A percentile compares a stretch with the other conserved stretches of the same genome.
phyloP scores from a whole-genome alignment of 164 flowering plant genomes.

The Magnolia officinalis region DNA sequence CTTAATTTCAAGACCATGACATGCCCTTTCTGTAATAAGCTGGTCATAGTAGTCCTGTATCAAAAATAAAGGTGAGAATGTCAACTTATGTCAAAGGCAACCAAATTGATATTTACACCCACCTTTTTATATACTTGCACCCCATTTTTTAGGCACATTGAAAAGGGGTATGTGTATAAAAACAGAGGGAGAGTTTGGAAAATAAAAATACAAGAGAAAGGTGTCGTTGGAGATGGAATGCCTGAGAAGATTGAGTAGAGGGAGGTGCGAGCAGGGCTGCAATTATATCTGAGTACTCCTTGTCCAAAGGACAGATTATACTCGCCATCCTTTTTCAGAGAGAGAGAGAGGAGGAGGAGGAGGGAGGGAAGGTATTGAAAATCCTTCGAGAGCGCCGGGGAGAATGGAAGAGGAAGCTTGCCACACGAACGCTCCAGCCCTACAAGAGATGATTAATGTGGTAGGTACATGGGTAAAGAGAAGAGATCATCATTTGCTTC shows the following conservation, averaged over 20 bases:
- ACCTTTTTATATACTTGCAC: neutral
- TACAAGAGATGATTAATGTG: too few species aligned
- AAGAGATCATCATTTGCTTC: too few species aligned
- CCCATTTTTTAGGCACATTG: neutral
- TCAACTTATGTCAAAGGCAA: neutral
- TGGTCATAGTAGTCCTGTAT: constrained; percentile 67
- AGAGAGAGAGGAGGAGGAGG: too few species aligned
- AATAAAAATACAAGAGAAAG: constrained; percentile 1
- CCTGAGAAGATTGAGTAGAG: constrained; percentile 59
- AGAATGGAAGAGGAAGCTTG: too few species aligned
- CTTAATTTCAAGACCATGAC: constrained; percentile 48
- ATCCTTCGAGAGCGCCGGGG: too few species aligned
- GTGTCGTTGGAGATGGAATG: neutral
- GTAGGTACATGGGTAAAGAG: too few species aligned
- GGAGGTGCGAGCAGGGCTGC: constrained; percentile 68
- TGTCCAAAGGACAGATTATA: constrained; percentile 29
- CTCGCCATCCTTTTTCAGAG: constrained; percentile 7
- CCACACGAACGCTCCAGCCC: too few species aligned
- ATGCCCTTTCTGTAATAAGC: constrained; percentile 43
- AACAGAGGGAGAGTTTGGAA: neutral
- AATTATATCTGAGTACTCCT: constrained; percentile 39
- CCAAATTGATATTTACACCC: neutral
- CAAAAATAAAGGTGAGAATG: neutral
- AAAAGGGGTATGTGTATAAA: neutral
- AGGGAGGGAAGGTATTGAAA: too few species aligned